Conservation (phyloP, 768 basidiomycete species). For the Tulasnella sp. region DNA sequence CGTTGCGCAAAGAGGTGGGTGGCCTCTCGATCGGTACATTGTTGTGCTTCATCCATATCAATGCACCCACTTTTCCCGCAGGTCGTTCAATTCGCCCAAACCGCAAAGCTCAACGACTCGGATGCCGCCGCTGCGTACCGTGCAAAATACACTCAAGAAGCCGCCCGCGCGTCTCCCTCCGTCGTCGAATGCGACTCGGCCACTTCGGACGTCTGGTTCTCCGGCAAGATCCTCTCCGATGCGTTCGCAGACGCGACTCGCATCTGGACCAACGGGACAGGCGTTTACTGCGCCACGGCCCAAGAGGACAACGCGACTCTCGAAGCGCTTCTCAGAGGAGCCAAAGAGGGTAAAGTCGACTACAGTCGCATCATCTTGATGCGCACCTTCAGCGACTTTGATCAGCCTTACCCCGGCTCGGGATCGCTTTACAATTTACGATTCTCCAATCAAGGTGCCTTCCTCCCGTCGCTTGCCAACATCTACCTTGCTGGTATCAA, state of each 20-base stretch:
- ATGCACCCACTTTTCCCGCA: conserved; percentile 17
- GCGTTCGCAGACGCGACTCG: conserved; percentile 30
- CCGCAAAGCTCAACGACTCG: conserved; percentile 28
- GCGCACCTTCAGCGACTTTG: conserved; percentile 30
- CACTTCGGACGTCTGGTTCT: conserved; percentile 30
- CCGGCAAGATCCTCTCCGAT: conserved; percentile 28
- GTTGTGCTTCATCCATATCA: not conserved
- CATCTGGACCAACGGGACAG: conserved; percentile 27
- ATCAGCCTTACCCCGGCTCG: conserved; percentile 21
- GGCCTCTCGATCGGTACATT: not conserved
- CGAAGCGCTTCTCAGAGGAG: conserved; percentile 29
- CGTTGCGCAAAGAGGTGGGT: conserved; percentile 18
- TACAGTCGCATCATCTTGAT: conserved; percentile 30
- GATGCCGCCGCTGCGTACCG: conserved; percentile 25
- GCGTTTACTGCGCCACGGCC: conserved; percentile 26
- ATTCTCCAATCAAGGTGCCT: conserved; percentile 24
- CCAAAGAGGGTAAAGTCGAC: conserved; percentile 26
- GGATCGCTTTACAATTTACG: conserved; percentile 23
- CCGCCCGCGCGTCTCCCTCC: conserved; percentile 25
- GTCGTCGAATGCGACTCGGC: conserved; percentile 27
- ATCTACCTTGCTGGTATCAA: conserved; percentile 29
- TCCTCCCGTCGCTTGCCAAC: conserved; percentile 27
- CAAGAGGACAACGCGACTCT: conserved; percentile 35
- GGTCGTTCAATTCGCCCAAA: conserved; percentile 23
- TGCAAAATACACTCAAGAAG: conserved; percentile 20